Conservation (phyloP, 2,329 filamentous ascomycete genomes). For the Dothideomycetidae sp. region DNA sequence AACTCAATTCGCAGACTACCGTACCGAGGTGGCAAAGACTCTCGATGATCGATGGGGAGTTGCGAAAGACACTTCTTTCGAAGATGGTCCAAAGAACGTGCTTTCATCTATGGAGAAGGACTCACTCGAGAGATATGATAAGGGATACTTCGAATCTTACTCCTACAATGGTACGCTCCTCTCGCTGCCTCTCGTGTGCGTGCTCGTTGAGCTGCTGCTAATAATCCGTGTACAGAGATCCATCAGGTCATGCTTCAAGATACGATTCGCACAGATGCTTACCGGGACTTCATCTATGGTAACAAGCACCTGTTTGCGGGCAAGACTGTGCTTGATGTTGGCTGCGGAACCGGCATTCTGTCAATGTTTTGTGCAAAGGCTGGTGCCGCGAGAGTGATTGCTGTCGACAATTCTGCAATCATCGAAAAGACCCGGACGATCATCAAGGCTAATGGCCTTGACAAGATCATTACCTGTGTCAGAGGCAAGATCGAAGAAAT, state of each 20-base stretch:
- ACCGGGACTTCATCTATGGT: constrained; percentile 87
- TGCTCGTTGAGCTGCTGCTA: too few species aligned
- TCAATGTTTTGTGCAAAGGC: constrained; percentile 91
- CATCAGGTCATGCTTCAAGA: constrained; percentile 96
- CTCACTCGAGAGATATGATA: constrained; percentile 14
- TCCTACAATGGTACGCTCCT: constrained; percentile 13
- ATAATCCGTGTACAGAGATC: constrained; percentile 47
- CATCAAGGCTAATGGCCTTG: constrained; percentile 64
- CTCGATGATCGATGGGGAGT: constrained; percentile 17
- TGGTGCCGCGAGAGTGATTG: constrained; percentile 72
- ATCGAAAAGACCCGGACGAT: constrained; percentile 77
- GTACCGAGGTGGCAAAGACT: constrained; percentile 15
- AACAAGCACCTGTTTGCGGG: constrained; percentile 77
- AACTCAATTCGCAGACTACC: constrained; percentile 15
- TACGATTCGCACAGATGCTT: constrained; percentile 71
- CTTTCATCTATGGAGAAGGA: constrained; percentile 11
- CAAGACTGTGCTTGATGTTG: constrained; percentile 81
- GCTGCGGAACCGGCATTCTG: constrained; percentile 68
- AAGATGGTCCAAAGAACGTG: neutral
- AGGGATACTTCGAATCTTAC: constrained; percentile 17
- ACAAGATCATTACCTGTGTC: constrained; percentile 61
- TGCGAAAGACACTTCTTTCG: constrained; percentile 1
- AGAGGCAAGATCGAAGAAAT: constrained; percentile 84
- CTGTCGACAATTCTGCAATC: constrained; percentile 85
- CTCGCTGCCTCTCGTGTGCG: neutral